Evolutionary conservation across 169 alveolate genomes (phyloP).

Genomic region (Perkinsus marinus): DNA sequence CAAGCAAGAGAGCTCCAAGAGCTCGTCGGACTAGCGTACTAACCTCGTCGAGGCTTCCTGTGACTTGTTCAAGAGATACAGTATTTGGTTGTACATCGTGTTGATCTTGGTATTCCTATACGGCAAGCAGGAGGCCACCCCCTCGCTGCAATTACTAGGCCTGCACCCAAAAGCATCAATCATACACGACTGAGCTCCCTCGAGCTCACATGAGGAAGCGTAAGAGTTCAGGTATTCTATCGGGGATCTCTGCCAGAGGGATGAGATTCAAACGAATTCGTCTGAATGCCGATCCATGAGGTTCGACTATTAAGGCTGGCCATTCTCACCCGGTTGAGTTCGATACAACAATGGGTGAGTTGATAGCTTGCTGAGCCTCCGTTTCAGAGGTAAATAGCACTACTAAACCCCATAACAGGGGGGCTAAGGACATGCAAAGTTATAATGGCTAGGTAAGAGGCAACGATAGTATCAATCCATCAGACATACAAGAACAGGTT

Average conservation of each 20-base stretch:
- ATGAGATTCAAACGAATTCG: not conserved
- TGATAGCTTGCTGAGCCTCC: not conserved
- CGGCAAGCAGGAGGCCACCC: not conserved
- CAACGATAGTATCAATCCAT: not conserved
- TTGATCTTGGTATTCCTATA: not conserved
- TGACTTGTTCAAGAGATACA: not conserved
- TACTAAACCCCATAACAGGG: not conserved
- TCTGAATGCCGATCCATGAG: not conserved
- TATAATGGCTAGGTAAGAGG: not conserved
- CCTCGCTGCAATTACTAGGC: not conserved
- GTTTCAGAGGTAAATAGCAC: not conserved
- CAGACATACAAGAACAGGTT: too few relatives aligned
- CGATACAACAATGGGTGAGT: not conserved
- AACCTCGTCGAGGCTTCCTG: not conserved
- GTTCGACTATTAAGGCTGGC: too few relatives aligned
- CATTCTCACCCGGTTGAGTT: too few relatives aligned
- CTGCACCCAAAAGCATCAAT: not conserved
- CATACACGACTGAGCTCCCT: not conserved
- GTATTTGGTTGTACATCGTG: not conserved
- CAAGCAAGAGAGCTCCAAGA: not conserved
- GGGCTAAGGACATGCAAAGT: not conserved
- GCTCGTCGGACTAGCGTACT: not conserved
- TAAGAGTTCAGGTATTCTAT: not conserved
- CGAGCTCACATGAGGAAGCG: not conserved
- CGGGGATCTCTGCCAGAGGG: not conserved